Conservation (phyloP, 2,329 filamentous ascomycete species). For the Xylariaceae sp. region DNA sequence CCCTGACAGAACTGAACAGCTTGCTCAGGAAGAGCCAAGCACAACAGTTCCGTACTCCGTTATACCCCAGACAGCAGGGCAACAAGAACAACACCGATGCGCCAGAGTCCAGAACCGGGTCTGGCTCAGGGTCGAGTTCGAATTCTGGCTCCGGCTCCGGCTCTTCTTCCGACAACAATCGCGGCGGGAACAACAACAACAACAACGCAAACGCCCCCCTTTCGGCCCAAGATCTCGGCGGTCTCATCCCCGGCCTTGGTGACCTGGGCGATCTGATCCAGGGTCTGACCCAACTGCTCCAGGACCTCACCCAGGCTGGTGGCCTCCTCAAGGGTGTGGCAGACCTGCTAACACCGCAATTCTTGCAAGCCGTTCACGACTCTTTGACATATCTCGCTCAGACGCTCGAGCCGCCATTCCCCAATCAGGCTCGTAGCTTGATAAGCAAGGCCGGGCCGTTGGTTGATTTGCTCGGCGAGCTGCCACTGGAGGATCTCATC, state of each 20-base stretch:
- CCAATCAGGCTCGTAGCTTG: constrained; percentile 23
- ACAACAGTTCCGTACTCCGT: constrained; percentile 23
- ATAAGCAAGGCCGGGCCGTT: constrained; percentile 26
- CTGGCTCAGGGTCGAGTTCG: constrained; percentile 8
- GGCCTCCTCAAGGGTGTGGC: constrained; percentile 27
- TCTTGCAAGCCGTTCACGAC: constrained; percentile 37
- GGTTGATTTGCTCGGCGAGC: constrained; percentile 28
- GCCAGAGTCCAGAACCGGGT: constrained; percentile 13
- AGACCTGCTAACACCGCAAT: constrained; percentile 33
- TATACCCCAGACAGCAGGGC: constrained; percentile 23
- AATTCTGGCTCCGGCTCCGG: constrained; percentile 15
- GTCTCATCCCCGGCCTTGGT: constrained; percentile 21
- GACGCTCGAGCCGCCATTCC: constrained; percentile 35
- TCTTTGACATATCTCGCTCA: constrained; percentile 36
- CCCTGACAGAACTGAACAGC: constrained; percentile 37
- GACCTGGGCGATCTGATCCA: constrained; percentile 25
- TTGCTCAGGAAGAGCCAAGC: constrained; percentile 34
- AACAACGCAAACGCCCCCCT: neutral
- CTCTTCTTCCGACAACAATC: neutral
- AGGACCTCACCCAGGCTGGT: constrained; percentile 26
- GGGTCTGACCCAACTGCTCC: constrained; percentile 23
- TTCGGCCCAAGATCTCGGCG: constrained; percentile 15
- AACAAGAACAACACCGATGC: constrained; percentile 21
- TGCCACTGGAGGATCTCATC: constrained; percentile 31
- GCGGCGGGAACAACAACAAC: neutral